Evolutionary conservation across 306 rosid genomes (phyloP).

Genomic region (Pyrus bretschneideri): DNA sequence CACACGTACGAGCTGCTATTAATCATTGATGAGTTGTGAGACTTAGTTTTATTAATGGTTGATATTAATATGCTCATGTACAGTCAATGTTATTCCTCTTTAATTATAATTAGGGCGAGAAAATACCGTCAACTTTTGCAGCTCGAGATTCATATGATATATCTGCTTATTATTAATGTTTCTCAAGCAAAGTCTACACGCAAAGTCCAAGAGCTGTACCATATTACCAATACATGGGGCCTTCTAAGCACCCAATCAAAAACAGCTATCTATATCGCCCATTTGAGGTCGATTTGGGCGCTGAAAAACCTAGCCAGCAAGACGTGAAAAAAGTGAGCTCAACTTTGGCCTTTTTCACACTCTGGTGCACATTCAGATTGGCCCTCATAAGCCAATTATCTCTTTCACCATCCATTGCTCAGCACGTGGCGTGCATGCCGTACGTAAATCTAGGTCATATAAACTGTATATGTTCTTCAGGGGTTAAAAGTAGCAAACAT

Average conservation of each 20-base stretch:
- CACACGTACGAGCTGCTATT: too few relatives aligned
- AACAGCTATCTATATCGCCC: background rate
- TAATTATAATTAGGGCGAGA: constrained; percentile 10
- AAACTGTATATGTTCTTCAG: background rate
- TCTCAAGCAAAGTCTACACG: constrained; percentile 5
- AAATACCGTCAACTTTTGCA: constrained; percentile 14
- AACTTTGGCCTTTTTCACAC: constrained; percentile 18
- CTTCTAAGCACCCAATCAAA: constrained; percentile 2
- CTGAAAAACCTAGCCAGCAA: constrained; percentile 11
- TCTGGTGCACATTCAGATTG: constrained; percentile 18
- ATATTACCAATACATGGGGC: background rate
- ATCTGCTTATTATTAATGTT: constrained; percentile 1
- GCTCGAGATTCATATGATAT: constrained; percentile 5
- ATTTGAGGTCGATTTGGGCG: constrained; percentile 18
- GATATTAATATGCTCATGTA: background rate
- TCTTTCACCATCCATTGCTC: background rate
- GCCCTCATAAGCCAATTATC: constrained; percentile 17
- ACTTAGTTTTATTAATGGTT: too few relatives aligned
- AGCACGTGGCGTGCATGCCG: background rate
- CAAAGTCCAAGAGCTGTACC: constrained; percentile 9
- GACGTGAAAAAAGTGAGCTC: constrained; percentile 6
- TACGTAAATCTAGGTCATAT: background rate
- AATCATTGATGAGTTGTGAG: too few relatives aligned
- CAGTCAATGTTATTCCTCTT: background rate
- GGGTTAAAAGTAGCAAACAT: background rate